phyloP scores from a whole-genome alignment of 768 basidiomycete genomes.

The Boletus sp. region DNA sequence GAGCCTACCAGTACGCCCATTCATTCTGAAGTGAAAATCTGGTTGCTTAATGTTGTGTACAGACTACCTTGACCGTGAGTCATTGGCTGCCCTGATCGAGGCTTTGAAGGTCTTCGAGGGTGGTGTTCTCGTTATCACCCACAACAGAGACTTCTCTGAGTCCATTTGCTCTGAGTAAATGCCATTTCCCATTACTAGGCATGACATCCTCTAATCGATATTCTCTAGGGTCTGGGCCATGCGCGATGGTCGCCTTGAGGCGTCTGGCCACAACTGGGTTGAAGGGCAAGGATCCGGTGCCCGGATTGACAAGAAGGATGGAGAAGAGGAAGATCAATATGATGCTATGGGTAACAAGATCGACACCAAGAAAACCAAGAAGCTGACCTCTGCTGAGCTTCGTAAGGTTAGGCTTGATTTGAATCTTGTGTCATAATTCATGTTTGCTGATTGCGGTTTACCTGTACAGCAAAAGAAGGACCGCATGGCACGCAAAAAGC shows the following conservation, averaged over 20 bases:
- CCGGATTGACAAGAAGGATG: slow-evolving; percentile 92
- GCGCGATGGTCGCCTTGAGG: slow-evolving; percentile 94
- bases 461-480: slow-evolving; percentile 80
- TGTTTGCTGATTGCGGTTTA: slow-evolving; percentile 11
- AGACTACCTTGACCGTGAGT: slow-evolving; percentile 99
- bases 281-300: slow-evolving; percentile 96
- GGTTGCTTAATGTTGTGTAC: slow-evolving; percentile 4
- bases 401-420: slow-evolving; percentile 57
- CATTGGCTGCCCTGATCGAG: slow-evolving; percentile 96
- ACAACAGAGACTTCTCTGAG: slow-evolving; percentile 99
- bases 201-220: neutral
- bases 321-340: slow-evolving; percentile 86
- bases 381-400: slow-evolving; percentile 76
- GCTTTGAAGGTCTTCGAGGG: slow-evolving; percentile 98
- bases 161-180: slow-evolving; percentile 84
- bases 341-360: slow-evolving; percentile 99
- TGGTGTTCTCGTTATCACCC: slow-evolving; percentile 96
- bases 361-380: slow-evolving; percentile 81
- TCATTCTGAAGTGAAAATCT: neutral
- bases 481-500: slow-evolving; percentile 86
- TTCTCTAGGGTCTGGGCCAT: slow-evolving; percentile 87
- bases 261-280: slow-evolving; percentile 99
- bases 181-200: neutral
- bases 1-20: slow-evolving; percentile 81
- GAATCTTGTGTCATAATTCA: neutral